Conservation (phyloP, 2,329 filamentous ascomycete genomes). For the Arthrobotrys musiformis region DNA sequence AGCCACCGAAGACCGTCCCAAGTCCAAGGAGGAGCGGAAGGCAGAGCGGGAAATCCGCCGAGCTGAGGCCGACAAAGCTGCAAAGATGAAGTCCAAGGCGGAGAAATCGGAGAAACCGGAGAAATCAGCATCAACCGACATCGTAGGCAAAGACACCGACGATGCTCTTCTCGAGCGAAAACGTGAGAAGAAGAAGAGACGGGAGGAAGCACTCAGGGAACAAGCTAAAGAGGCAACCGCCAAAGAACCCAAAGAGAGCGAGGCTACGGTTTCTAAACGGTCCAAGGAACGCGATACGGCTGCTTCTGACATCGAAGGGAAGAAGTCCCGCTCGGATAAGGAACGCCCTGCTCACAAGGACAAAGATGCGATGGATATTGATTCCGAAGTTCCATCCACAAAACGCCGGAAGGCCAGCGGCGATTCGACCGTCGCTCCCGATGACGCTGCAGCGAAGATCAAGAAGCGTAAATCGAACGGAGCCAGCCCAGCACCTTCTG, state of each 20-base stretch:
- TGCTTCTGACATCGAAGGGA: conserved; percentile 41
- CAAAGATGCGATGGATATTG: conserved; percentile 49
- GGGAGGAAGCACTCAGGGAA: conserved; percentile 34
- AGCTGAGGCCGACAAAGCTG: conserved; percentile 19
- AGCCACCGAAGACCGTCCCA: conserved; percentile 1
- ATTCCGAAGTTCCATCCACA: conserved; percentile 22
- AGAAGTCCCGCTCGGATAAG: conserved; percentile 43
- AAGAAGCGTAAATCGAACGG: conserved; percentile 48
- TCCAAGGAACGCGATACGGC: conserved; percentile 38
- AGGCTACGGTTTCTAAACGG: conserved; percentile 9
- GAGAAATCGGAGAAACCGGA: conserved; percentile 54
- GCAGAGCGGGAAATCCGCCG: conserved; percentile 44
- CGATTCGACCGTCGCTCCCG: conserved; percentile 20
- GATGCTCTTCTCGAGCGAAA: conserved; percentile 51
- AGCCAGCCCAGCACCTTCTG: conserved; percentile 31
- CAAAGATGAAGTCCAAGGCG: conserved; percentile 28
- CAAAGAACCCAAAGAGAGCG: conserved; percentile 23
- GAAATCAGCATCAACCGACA: conserved; percentile 26
- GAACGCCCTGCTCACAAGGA: conserved; percentile 33
- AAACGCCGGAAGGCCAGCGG: conserved; percentile 40
- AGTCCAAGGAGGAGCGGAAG: conserved; percentile 48
- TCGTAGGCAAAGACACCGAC: conserved; percentile 32
- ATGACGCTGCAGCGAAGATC: conserved; percentile 23
- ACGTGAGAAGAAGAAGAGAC: conserved; percentile 56
- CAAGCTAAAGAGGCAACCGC: conserved; percentile 20